Evolutionary conservation across 2,329 filamentous ascomycete species (phyloP).

Genomic region (Harringtonia aguacate): DNA sequence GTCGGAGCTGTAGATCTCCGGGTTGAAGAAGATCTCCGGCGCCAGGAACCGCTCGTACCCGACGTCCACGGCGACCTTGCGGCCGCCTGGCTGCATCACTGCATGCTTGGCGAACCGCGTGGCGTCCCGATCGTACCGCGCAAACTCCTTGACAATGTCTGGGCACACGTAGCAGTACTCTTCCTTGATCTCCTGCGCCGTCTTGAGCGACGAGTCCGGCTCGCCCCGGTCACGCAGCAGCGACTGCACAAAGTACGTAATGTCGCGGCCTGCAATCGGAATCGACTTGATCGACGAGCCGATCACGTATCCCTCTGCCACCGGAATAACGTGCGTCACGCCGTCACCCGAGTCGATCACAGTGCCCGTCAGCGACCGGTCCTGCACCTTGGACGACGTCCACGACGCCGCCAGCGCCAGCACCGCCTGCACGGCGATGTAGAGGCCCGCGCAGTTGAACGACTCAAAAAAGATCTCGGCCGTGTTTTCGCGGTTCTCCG

Average conservation of each 20-base stretch:
- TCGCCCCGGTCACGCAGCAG: constrained; percentile 92
- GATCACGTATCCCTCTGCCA: constrained; percentile 97
- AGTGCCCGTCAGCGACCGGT: constrained; percentile 90
- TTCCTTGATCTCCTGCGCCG: constrained; percentile 96
- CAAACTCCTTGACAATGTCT: constrained; percentile 98
- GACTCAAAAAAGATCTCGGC: constrained; percentile 99
- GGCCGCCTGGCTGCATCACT: constrained; percentile 76
- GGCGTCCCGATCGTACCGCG: constrained; percentile 85
- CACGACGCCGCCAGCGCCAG: constrained; percentile 93
- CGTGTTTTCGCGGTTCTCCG: constrained; percentile 97
- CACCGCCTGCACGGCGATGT: constrained; percentile 96
- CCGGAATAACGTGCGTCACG: constrained; percentile 97
- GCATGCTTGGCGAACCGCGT: constrained; percentile 85
- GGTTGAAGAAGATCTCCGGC: constrained; percentile 99
- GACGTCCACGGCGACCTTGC: constrained; percentile 77
- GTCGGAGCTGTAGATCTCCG: constrained; percentile 97
- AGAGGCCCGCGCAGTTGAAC: constrained; percentile 97
- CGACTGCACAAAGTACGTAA: constrained; percentile 97
- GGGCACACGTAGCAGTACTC: constrained; percentile 98
- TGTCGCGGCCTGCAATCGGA: constrained; percentile 93
- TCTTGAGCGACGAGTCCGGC: constrained; percentile 93
- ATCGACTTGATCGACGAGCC: constrained; percentile 99
- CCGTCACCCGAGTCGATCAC: constrained; percentile 98
- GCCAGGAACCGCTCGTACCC: constrained; percentile 97
- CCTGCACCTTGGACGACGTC: constrained; percentile 96